Conservation (phyloP, 23 red algal species). For the Gracilariopsis chorda region DNA sequence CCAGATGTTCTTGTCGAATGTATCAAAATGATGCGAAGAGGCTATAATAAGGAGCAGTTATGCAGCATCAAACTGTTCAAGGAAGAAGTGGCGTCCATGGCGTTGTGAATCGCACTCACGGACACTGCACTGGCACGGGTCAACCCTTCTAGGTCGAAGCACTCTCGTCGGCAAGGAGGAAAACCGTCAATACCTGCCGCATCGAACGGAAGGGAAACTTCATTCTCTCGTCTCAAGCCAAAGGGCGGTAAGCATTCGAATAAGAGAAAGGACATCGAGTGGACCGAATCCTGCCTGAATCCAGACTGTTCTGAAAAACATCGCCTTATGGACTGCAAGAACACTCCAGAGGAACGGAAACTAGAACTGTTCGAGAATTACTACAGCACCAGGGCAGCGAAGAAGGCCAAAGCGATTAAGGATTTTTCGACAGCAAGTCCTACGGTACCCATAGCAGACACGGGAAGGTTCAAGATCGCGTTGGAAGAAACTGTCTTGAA, state of each 20-base stretch:
- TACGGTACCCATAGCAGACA: too few species aligned
- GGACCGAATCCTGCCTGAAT: background rate
- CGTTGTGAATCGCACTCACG: background rate
- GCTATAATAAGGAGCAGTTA: slow-evolving; percentile 6
- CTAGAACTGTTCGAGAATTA: too few species aligned
- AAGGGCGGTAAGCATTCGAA: background rate
- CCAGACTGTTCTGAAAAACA: background rate
- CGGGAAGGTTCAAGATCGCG: too few species aligned
- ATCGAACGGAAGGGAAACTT: background rate
- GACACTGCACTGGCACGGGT: background rate
- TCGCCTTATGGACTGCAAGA: too few species aligned
- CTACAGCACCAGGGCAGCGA: too few species aligned
- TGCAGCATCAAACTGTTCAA: slow-evolving; percentile 3
- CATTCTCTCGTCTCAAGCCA: background rate
- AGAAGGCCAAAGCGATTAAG: too few species aligned
- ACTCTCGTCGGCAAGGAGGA: background rate
- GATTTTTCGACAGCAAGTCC: too few species aligned
- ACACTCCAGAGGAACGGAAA: too few species aligned
- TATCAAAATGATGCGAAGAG: background rate
- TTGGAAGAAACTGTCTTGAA: too few species aligned
- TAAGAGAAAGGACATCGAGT: background rate
- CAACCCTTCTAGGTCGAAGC: background rate
- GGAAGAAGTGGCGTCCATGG: background rate
- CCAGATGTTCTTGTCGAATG: background rate
- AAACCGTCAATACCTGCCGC: background rate